A percentile compares a stretch with the other conserved stretches of the same genome.
Conservation (phyloP, 2,329 filamentous ascomycete genomes). For the Orbilia javanica region DNA sequence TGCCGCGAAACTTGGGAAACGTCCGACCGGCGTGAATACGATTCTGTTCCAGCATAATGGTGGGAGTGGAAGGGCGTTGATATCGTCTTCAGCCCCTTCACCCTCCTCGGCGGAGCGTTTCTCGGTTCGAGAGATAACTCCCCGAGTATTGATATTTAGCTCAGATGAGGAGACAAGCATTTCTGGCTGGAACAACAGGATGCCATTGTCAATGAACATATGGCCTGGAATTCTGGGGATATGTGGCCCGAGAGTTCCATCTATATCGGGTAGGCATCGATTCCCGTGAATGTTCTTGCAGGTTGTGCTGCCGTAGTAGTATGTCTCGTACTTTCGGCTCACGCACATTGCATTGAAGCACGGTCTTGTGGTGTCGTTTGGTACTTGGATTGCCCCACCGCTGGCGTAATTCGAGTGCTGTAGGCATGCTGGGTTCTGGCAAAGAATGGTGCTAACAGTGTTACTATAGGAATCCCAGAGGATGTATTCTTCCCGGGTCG, state of each 20-base stretch:
- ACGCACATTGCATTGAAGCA: constrained; percentile 32
- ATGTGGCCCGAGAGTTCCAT: neutral
- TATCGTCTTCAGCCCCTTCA: neutral
- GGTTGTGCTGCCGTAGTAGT: constrained; percentile 11
- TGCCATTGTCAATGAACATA: constrained; percentile 42
- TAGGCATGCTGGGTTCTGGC: constrained; percentile 43
- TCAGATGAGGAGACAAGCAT: constrained; percentile 8
- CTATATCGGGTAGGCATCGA: constrained; percentile 14
- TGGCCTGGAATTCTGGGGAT: constrained; percentile 40
- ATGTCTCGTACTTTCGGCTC: constrained; percentile 7
- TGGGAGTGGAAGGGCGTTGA: constrained; percentile 24
- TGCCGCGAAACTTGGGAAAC: constrained; percentile 13
- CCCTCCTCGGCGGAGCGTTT: neutral
- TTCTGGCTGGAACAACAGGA: constrained; percentile 44
- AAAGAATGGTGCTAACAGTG: constrained; percentile 12
- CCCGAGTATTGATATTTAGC: constrained; percentile 3
- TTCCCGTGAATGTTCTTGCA: neutral
- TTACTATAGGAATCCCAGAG: constrained; percentile 28
- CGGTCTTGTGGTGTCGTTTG: constrained; percentile 17
- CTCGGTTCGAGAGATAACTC: neutral
- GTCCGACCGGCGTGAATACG: constrained; percentile 14
- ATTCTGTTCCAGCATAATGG: constrained; percentile 39
- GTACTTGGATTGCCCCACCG: neutral
- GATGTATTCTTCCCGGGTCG: neutral
- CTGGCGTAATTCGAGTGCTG: neutral